These are phyloP conservation scores for Orbilia brochopaga DNA, from an alignment of 2,329 filamentous ascomycete species.

Conservation along the genomic window DNA sequence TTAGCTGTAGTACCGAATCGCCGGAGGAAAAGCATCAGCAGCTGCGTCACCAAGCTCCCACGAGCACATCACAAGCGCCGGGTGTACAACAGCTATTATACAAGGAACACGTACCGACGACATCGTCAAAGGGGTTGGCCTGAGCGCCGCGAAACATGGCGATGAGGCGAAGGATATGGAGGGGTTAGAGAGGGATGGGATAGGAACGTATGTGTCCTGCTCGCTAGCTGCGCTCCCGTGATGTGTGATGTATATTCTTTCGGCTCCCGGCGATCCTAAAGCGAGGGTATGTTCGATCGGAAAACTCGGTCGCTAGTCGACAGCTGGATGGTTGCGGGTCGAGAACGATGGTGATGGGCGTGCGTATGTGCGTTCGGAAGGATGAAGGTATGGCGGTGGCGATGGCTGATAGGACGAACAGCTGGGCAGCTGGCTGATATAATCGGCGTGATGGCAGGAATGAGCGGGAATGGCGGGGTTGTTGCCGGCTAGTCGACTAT, in stretches of 20 bases:
- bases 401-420: not conserved
- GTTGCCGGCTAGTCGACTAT: slow-evolving; percentile 31
- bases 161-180: slow-evolving; percentile 14
- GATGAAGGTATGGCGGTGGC: not conserved
- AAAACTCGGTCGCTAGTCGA: no score
- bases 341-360: no score
- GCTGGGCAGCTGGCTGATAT: slow-evolving; percentile 11
- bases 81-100: not conserved
- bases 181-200: not conserved
- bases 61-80: not conserved
- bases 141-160: slow-evolving; percentile 44
- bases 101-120: slow-evolving; percentile 38
- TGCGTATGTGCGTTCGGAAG: not conserved
- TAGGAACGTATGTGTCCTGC: no score
- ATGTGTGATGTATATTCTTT: no score
- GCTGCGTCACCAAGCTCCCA: not conserved
- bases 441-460: slow-evolving; percentile 24
- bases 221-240: no score
- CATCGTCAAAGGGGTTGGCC: slow-evolving; percentile 48
- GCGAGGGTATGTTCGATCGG: no score
- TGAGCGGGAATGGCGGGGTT: slow-evolving; percentile 45
- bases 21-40: not conserved
- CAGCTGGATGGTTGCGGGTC: no score
- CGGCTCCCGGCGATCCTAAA: no score
- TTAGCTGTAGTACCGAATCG: slow-evolving; percentile 63